Base-by-base conservation (phyloP, 2,329 filamentous ascomycete species). In the Gaeumannomyces tritici region DNA sequence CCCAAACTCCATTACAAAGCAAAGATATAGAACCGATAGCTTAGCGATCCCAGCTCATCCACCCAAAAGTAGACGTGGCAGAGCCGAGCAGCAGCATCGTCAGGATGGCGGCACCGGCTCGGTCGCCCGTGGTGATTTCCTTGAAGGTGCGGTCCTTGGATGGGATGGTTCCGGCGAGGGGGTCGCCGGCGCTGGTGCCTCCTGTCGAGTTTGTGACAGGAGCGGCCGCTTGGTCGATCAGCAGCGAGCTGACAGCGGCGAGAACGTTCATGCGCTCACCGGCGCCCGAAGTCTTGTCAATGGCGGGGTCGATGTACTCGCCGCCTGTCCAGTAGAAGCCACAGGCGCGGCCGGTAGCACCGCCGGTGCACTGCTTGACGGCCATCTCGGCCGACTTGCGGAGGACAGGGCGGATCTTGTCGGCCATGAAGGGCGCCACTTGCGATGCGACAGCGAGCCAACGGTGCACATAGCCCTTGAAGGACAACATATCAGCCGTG, bases 401-500 rank as follows among this genome's bases (percentile, higher is more conserved):
- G 8, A 91, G 76, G 35, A 84, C 79, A 0, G 84, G 80, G 63
- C 83, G 74, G 66, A 91, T 85, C 21, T 70, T 75, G 1, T 79
- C 73, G 55, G 73, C 73, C 0, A 83, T 85, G 57, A 79, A 80
- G 0, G 89, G 88, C 0, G 84, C 86, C n/a, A 90, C 63, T 66
- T 87, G 79, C 2, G 83, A 81, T 1, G 83, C 79, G 27, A 81
- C 78, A 4, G 83, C 79, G 67, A 91, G 76, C 85, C 87, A 89
- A 55, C 86, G 82, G 67, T 85, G 80, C 24, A 90, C 77, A 63
- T 87, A 86, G 54, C 87, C 88, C 73, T 90, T 90, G 81, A 89
- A 92, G 1, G 84, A 84, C 64, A 84, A 74, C 79, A 91, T 89
- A 68, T 93, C 90, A 59, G 83, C 79, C 63, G 87, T 87, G 77